Evolutionary conservation across 192 early-diverging fungal species (phyloP).

Genomic region (Rhizoclosmatium sp.): DNA sequence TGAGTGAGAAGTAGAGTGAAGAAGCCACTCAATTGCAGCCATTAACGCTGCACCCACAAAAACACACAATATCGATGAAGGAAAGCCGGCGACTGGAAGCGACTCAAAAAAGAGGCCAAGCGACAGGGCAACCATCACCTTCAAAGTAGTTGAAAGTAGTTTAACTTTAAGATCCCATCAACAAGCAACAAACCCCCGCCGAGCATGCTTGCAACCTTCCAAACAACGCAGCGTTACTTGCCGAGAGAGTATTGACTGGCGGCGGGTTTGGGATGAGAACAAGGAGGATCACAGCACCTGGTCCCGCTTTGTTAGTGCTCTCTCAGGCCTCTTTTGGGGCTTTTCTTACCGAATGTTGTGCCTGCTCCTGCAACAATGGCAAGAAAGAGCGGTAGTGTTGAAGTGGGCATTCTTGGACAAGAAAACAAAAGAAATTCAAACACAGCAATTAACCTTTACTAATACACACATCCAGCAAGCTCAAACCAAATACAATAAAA

Average conservation of each 20-base stretch:
- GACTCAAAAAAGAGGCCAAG: slow-evolving; percentile 27
- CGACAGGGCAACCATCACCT: slow-evolving; percentile 37
- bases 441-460: too few species aligned
- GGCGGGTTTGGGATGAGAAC: slow-evolving; percentile 17
- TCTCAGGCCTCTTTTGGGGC: neutral
- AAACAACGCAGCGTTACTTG: slow-evolving; percentile 23
- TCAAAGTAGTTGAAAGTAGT: neutral
- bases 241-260: slow-evolving; percentile 21
- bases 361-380: slow-evolving; percentile 27
- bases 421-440: too few species aligned
- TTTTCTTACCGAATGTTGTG: slow-evolving; percentile 5
- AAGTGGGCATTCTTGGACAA: neutral
- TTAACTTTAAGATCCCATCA: neutral
- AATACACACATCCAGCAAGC: too few species aligned
- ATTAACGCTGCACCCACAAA: slow-evolving; percentile 19
- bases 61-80: neutral
- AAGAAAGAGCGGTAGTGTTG: slow-evolving; percentile 17
- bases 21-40: slow-evolving; percentile 14
- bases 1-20: neutral
- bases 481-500: too few species aligned
- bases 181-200: slow-evolving; percentile 15
- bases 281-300: slow-evolving; percentile 18
- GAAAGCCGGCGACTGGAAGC: neutral
- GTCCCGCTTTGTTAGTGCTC: neutral
- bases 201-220: slow-evolving; percentile 32